Evolutionary conservation across 345 rosid genomes (phyloP), one percentile per base, ranked within the genome.

Genomic region (Linum tenue): DNA sequence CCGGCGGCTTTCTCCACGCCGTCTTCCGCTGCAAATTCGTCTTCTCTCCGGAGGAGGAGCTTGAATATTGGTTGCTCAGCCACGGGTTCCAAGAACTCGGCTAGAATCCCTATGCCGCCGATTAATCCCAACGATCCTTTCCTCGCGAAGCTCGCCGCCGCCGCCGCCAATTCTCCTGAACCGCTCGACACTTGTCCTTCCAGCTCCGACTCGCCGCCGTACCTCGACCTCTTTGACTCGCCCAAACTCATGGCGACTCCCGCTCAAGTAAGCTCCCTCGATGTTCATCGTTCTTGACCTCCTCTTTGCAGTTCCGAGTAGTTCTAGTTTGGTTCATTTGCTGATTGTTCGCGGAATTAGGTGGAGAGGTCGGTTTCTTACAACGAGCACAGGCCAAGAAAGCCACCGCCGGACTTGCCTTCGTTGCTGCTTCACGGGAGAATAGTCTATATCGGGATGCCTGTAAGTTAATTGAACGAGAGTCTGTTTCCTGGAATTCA

Each of bases 391-490:
- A 50, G 85, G 73, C 87, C 89, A 3, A 80, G 79, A 64, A 75
- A 72, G 64, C 90, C 92, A 5, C 95, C 92, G 16, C 96, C 96
- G 1, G 98, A 89, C 66, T 78, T 87, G 55, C 91, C 95, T 0
- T 87, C 98, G 5, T 72, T 86, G 75, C 88, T 92, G 70, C 88
- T 88, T 59, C 73, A 88, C 56, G 86, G 84, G 11, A 84, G 98
- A 66, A 86, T 90, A 0, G 91, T 92, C 64, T 90, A 85, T 77
- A 86, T 92, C 71, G 96, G 97, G 67, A 86, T 90, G 94, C 98
- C 96, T 44, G 98, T 92, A 71, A 78, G 88, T 75, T 5, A 4
- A 44, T 42, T 65, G 4, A 6, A 56, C 56, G 60, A 44, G 7
- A 17, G 15, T 39, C 22, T 43, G 64, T 2, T 15, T 56, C 16